These are phyloP conservation scores for Fraxinus floribunda DNA, from an alignment of 305 asterid genomes.

Conservation along the genomic window DNA sequence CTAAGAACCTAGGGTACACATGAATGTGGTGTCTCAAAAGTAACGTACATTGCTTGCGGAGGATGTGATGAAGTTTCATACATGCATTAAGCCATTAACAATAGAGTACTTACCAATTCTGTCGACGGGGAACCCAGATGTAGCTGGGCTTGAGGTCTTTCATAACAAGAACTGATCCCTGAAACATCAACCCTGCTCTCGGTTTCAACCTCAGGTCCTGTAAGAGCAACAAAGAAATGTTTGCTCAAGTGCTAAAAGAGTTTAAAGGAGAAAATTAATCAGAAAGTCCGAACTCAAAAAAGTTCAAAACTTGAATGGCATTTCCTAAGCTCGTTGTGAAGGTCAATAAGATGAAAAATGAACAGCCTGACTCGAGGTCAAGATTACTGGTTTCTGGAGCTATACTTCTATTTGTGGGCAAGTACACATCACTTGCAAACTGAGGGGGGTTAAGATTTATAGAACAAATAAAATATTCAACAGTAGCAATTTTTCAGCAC, in stretches of 20 bases:
- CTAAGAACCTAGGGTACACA: not conserved
- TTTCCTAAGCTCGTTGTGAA: not conserved
- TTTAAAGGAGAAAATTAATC: not conserved
- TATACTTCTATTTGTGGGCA: not conserved
- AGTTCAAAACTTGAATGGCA: not conserved
- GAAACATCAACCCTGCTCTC: constrained; percentile 38
- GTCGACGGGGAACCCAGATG: constrained; percentile 12
- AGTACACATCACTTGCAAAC: constrained; percentile 1
- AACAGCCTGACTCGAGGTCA: not conserved
- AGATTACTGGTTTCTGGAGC: not conserved
- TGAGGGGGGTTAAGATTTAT: not conserved
- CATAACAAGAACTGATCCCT: constrained; percentile 28
- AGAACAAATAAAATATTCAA: not conserved
- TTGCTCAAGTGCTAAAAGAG: constrained; percentile 9
- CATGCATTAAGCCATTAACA: not conserved
- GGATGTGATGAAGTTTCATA: not conserved
- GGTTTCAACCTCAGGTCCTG: constrained; percentile 41
- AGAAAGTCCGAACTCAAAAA: not conserved
- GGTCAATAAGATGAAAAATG: not conserved
- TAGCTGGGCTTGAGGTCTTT: constrained; percentile 32
- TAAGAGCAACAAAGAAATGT: constrained; percentile 21
- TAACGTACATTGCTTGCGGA: not conserved
- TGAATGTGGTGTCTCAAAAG: not conserved
- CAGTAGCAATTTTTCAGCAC: not conserved
- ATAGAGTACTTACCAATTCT: constrained; percentile 22